Evolutionary conservation across 1,284 basidiomycete genomes (phyloP).

Genomic region (Malassezia dermatis): DNA sequence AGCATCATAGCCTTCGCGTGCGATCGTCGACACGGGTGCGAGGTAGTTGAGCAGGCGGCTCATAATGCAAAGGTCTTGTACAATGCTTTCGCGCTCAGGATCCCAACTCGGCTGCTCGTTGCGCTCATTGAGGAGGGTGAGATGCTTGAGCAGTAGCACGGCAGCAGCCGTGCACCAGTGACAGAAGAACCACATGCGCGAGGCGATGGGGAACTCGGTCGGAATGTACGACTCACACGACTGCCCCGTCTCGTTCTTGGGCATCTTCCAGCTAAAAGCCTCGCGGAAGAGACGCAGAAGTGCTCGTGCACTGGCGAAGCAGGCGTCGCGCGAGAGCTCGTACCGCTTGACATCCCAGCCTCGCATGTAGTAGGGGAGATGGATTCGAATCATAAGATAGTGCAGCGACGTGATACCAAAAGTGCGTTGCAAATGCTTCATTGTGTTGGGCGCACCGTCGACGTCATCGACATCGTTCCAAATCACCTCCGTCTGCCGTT

Average conservation of each 20-base stretch:
- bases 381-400: constrained; percentile 18
- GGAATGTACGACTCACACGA: constrained; percentile 21
- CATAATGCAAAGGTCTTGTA: constrained; percentile 35
- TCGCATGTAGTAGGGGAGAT: constrained; percentile 39
- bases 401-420: constrained; percentile 10
- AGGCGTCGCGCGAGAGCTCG: constrained; percentile 32
- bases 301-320: constrained; percentile 26
- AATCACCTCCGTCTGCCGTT: background rate
- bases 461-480: background rate
- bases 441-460: background rate
- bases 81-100: constrained; percentile 26
- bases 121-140: constrained; percentile 32
- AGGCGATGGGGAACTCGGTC: constrained; percentile 20
- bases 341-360: constrained; percentile 32
- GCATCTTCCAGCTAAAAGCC: constrained; percentile 31
- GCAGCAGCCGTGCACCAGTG: constrained; percentile 31
- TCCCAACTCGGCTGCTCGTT: constrained; percentile 28
- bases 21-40: constrained; percentile 25
- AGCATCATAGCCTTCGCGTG: constrained; percentile 25
- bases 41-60: constrained; percentile 30
- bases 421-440: constrained; percentile 15
- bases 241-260: constrained; percentile 14
- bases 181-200: constrained; percentile 31
- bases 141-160: constrained; percentile 34
- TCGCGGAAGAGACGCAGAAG: constrained; percentile 34